Percentiles rank a stretch among this genome's conserved stretches.
Conservation (phyloP, 148 eudicot species). For the Nyssa sinensis region DNA sequence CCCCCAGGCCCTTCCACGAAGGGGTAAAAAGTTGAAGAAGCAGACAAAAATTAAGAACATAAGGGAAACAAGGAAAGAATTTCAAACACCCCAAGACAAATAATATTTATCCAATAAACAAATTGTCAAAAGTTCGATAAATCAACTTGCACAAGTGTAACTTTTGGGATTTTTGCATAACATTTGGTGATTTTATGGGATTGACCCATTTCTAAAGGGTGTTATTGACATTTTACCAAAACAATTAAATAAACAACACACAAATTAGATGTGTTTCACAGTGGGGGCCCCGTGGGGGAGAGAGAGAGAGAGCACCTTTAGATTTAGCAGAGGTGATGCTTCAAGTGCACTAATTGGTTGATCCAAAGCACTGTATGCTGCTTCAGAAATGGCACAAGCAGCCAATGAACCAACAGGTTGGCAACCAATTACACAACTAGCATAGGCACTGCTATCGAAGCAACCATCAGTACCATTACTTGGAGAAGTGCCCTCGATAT, state of each 20-base stretch:
- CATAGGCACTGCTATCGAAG: slow-evolving; percentile 16
- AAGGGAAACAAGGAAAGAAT: no score
- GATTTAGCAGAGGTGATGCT: slow-evolving; percentile 75
- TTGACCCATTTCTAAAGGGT: neutral
- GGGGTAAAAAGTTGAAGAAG: no score
- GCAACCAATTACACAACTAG: slow-evolving; percentile 46
- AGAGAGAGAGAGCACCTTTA: slow-evolving; percentile 62
- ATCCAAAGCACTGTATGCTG: slow-evolving; percentile 93
- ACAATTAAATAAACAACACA: neutral
- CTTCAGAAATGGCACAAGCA: slow-evolving; percentile 91
- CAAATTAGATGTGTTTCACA: neutral
- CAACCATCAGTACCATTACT: slow-evolving; percentile 16
- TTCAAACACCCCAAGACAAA: neutral
- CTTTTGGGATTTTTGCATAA: neutral
- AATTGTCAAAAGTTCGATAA: neutral
- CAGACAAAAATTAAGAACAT: no score
- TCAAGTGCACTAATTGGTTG: slow-evolving; percentile 86
- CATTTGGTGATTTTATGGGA: neutral
- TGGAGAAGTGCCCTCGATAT: slow-evolving; percentile 17
- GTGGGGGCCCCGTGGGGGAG: neutral
- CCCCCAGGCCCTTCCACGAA: no score
- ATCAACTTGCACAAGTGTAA: neutral
- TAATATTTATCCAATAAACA: neutral
- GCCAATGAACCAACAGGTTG: slow-evolving; percentile 87
- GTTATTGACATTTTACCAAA: neutral